Evolutionary conservation across 108 stramenopile species (phyloP).

Genomic region (Fragilaria crotonensis): DNA sequence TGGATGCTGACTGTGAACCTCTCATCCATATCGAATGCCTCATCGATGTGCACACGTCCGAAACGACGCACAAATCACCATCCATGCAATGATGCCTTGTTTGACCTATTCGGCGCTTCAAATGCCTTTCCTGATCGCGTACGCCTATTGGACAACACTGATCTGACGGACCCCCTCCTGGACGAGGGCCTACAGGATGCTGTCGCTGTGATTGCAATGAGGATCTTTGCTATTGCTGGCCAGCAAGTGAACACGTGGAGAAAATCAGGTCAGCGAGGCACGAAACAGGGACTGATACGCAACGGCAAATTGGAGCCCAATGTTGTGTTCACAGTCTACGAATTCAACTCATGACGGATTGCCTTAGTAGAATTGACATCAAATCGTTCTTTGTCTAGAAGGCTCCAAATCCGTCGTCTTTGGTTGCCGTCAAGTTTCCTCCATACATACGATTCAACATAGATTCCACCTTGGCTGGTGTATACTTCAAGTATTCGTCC

Average conservation of each 20-base stretch:
- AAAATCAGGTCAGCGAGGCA: constrained; percentile 26
- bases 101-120: constrained; percentile 12
- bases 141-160: constrained; percentile 36
- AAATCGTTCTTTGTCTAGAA: too few relatives aligned
- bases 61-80: constrained; percentile 18
- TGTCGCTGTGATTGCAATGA: constrained; percentile 25
- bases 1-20: constrained; percentile 29
- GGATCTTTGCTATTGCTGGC: constrained; percentile 37
- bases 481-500: constrained; percentile 73
- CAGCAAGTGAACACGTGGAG: constrained; percentile 41
- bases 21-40: constrained; percentile 20
- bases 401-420: not conserved
- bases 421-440: not conserved
- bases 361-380: too few relatives aligned
- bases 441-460: constrained; percentile 33
- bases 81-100: constrained; percentile 35
- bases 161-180: constrained; percentile 25
- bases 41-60: constrained; percentile 23
- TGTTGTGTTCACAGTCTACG: constrained; percentile 30
- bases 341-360: not conserved
- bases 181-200: constrained; percentile 19
- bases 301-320: constrained; percentile 36
- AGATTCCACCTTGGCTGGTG: constrained; percentile 52
- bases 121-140: constrained; percentile 28
- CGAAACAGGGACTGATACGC: constrained; percentile 23